These are phyloP conservation scores for Tricholomella constricta DNA, from an alignment of 768 basidiomycete species.

Conservation along the genomic window DNA sequence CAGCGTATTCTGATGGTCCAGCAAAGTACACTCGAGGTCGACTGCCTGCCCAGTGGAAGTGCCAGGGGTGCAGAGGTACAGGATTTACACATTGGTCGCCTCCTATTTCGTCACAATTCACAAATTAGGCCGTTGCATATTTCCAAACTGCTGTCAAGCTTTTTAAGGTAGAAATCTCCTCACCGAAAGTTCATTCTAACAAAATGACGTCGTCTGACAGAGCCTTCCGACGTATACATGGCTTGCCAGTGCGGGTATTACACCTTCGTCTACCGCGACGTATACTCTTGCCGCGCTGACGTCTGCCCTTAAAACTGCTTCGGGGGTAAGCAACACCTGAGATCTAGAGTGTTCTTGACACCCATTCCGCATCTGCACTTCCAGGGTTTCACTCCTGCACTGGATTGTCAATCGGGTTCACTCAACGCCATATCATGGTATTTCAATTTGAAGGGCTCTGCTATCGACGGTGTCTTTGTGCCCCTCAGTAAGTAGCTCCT, in stretches of 20 bases:
- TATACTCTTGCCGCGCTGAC: conserved; percentile 57
- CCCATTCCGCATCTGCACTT: neutral
- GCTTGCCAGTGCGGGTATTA: conserved; percentile 73
- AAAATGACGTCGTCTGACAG: conserved; percentile 18
- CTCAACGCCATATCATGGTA: conserved; percentile 56
- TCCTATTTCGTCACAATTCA: neutral
- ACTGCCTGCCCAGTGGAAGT: conserved; percentile 63
- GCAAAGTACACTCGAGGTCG: conserved; percentile 55
- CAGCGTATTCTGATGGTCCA: conserved; percentile 18
- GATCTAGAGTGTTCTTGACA: neutral
- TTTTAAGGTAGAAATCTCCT: conserved; percentile 52
- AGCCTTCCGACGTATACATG: conserved; percentile 71
- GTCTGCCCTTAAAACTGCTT: conserved; percentile 54
- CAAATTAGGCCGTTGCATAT: conserved; percentile 61
- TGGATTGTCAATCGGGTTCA: conserved; percentile 31
- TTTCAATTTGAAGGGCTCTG: conserved; percentile 65
- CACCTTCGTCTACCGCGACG: conserved; percentile 59
- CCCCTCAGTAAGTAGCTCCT: conserved; percentile 49
- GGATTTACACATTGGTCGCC: neutral
- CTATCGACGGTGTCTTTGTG: conserved; percentile 64
- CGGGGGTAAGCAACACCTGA: conserved; percentile 40
- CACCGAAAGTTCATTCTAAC: conserved; percentile 14
- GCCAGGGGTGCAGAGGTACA: conserved; percentile 59
- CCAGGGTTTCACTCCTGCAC: conserved; percentile 47
- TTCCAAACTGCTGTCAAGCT: conserved; percentile 60